Evolutionary conservation across 495 filamentous ascomycete species (phyloP), one percentile per base, ranked within the genome.

Genomic region (Rostrohypoxylon terebratum): DNA sequence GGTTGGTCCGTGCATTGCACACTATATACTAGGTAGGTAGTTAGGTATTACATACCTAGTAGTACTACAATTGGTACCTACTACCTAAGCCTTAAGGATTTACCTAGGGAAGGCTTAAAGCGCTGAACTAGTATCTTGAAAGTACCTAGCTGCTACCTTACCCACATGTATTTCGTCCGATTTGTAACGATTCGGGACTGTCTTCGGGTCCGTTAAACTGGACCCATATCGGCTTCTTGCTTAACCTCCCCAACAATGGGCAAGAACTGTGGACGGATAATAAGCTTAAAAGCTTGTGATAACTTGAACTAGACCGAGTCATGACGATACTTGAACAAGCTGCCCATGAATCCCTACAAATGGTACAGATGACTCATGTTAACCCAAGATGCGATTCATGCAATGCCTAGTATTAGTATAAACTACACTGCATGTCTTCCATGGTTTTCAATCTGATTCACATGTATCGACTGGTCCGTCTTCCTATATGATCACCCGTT

Each of bases 201-300:
- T 25, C 16, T 21, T 34, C 54, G 54, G 54, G 20, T 44, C 65
- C 45, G 55, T 44, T 54, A 68, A 45, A 68, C n/a, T 59, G 64
- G 64, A 10, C 55, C 33, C 21, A 11, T 28, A 6, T 8, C 64
- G 64, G 55, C 34, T 34, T 20, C 28, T 53, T 54, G 10, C 10
- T 38, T 36, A 31, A 31, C 47, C 14, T 14, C 28, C 6, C 28
- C 23, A 14, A 45, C 4, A 45, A 45, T 16, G 42, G 42, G 42
- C 18, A 45, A n/a, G n/a, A 4, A 4, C 42, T 16, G 42, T 45
- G 18, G 8, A 9, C 3, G 42, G 20, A 45, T 45, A 45, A 45
- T 45, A 45, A 45, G 42, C 42, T 45, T 45, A 45, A 45, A 45
- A 45, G 5, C 16, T 45, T 45, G n/a, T 8, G 8, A 45, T 45